A percentile compares a stretch with the other conserved stretches of the same genome.
Evolutionary conservation across 495 filamentous ascomycete species (phyloP).

Genomic region (Trypethelium eluteriae): DNA sequence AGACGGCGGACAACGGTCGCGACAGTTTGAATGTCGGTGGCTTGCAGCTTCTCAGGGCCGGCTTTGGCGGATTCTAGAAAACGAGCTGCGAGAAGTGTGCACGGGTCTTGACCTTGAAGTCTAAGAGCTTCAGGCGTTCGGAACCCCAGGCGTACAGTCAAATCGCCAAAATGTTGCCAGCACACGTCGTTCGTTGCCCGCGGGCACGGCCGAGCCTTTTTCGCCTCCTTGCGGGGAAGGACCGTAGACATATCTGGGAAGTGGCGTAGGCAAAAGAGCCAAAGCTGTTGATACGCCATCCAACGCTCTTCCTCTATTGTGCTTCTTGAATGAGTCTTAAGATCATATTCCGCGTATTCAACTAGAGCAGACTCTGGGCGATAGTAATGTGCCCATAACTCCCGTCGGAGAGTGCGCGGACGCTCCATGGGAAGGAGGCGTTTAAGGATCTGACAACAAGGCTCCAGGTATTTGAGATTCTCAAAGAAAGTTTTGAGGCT

Average conservation of each 20-base stretch:
- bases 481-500: slow-evolving; percentile 31
- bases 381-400: not conserved
- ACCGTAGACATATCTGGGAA: slow-evolving; percentile 3
- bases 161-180: slow-evolving; percentile 12
- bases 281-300: slow-evolving; percentile 25
- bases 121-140: not conserved
- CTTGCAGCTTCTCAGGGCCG: not conserved
- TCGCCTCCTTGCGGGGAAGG: not conserved
- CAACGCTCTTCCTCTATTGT: slow-evolving; percentile 16
- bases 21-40: not conserved
- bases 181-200: not conserved
- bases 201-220: not conserved
- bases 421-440: slow-evolving; percentile 20
- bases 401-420: not conserved
- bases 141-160: slow-evolving; percentile 7
- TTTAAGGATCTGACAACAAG: slow-evolving; percentile 27
- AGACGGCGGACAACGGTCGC: not conserved
- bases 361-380: not conserved
- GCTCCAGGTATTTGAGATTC: slow-evolving; percentile 33
- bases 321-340: not conserved
- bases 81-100: not conserved
- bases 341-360: not conserved
- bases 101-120: slow-evolving; percentile 1
- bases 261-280: slow-evolving; percentile 26
- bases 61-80: not conserved